Conservation (phyloP, 805 yeast species). For the Maudiozyma serrabonitensis region DNA sequence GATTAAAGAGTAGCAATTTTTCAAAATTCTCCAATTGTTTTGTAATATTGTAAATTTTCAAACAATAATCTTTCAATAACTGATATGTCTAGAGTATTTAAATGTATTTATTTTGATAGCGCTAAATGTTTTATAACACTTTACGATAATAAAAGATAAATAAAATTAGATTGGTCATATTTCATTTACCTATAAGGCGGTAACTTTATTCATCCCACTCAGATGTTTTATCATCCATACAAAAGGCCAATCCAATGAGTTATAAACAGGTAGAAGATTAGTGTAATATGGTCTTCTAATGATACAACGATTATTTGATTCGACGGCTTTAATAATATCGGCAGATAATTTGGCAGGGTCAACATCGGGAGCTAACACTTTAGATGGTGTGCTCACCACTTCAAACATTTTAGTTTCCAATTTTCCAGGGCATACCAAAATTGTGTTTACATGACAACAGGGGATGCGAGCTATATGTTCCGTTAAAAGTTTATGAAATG, state of each 20-base stretch:
- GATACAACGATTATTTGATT: slow-evolving; percentile 55
- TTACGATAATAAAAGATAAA: background rate
- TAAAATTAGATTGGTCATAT: background rate
- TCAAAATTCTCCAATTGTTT: background rate
- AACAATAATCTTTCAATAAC: background rate
- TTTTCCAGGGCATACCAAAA: slow-evolving; percentile 84
- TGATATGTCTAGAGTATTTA: background rate
- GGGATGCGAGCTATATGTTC: slow-evolving; percentile 38
- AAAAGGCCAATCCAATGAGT: slow-evolving; percentile 62
- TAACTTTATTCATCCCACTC: slow-evolving; percentile 53
- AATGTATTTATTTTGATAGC: background rate
- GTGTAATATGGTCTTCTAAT: slow-evolving; percentile 72
- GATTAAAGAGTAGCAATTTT: background rate
- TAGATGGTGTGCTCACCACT: slow-evolving; percentile 65
- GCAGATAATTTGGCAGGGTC: slow-evolving; percentile 59
- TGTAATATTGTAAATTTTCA: background rate
- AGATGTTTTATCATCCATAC: slow-evolving; percentile 31
- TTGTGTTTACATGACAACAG: slow-evolving; percentile 43
- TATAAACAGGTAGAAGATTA: slow-evolving; percentile 57
- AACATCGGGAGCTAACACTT: slow-evolving; percentile 71
- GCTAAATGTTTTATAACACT: background rate
- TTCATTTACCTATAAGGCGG: slow-evolving; percentile 4
- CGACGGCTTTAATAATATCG: slow-evolving; percentile 45
- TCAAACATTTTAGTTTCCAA: slow-evolving; percentile 65
- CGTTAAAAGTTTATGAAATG: slow-evolving; percentile 72